These are phyloP conservation scores for Entophlyctis helioformis DNA, from an alignment of 192 early-diverging fungal genomes.

Conservation along the genomic window DNA sequence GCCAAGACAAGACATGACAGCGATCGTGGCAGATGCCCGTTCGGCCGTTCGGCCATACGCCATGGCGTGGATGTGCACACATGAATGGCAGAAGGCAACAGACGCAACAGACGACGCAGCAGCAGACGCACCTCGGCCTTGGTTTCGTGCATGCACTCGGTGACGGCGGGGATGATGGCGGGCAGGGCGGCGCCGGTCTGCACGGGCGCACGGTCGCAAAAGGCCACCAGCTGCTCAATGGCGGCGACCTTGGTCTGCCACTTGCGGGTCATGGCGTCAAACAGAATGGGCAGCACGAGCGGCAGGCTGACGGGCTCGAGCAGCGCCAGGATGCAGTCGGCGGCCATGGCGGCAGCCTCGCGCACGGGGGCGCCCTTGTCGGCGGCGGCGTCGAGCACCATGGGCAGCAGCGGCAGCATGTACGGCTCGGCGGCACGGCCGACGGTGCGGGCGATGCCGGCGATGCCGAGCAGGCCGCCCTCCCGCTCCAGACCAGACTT, in stretches of 20 bases:
- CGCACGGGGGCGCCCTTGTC: constrained; percentile 36
- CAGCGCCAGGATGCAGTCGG: constrained; percentile 3
- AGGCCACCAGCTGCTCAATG: constrained; percentile 12
- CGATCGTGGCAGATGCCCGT: too few species aligned
- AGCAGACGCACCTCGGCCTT: constrained; percentile 48
- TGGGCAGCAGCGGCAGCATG: constrained; percentile 41
- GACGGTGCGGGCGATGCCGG: constrained; percentile 15
- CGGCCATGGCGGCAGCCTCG: constrained; percentile 29
- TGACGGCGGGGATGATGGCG: constrained; percentile 58
- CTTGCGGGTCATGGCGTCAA: too few species aligned
- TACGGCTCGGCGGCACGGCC: constrained; percentile 45
- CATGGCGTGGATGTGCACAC: too few species aligned
- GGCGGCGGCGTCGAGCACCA: constrained; percentile 46
- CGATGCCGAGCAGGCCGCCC: constrained; percentile 26
- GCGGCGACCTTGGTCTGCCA: constrained; percentile 37
- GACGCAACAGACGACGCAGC: constrained; percentile 54
- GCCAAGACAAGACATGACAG: too few species aligned
- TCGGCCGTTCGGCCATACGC: too few species aligned
- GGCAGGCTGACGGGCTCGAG: too few species aligned
- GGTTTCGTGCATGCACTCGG: constrained; percentile 65
- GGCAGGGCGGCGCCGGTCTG: constrained; percentile 28
- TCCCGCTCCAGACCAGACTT: constrained; percentile 33
- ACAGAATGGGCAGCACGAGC: too few species aligned
- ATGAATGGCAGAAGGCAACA: too few species aligned
- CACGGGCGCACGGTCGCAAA: constrained; percentile 25